Base-by-base conservation (phyloP, 1,139 yeast species). In the Pneumocystis canis region DNA sequence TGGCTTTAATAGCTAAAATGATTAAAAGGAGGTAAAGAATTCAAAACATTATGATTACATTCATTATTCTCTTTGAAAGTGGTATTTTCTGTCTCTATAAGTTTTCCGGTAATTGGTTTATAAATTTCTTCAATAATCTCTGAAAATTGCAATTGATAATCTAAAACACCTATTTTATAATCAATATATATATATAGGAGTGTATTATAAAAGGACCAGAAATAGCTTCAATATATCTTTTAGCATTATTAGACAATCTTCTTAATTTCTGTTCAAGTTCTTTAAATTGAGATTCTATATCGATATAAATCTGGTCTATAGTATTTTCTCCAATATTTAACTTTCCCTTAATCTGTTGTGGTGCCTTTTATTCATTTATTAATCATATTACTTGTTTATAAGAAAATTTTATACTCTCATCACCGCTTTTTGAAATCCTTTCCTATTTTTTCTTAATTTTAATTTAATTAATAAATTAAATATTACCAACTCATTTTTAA, bases 281-380 rank as follows among this genome's bases (percentile, higher is more conserved):
- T 72, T 87, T 87, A 79, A 94, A 92, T 70, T 98, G 82, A 73
- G 97, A 81, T 74, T 92, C 98, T 7, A 97, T 97, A 75, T 92
- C 99, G 61, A 81, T 80, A 73, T 89, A 92, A 28, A 92, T 96
- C 0, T 96, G 82, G 72, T 92, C 99, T 63, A 78, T 80, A 61
- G 96, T 88, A 63, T 81, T 79, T 62, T 85, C 87, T 56, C 96
- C 97, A 58, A 85, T 86, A 74, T 87, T 84, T 74, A 87, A 73
- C 77, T 85, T 87, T 72, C 84, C 89, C 68, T 90, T 84, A 71
- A 86, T 78, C 66, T 79, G 81, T 73, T 86, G 92, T 39, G 94
- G 94, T 2, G 66, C 65, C 63, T 62, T 14, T 53, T 56, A 35
- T 61, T 54, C n/a, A 59, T 61, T 35, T 59, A 37, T 61, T 62